Evolutionary conservation across 495 filamentous ascomycete genomes (phyloP).

Genomic region (Letharia columbiana): DNA sequence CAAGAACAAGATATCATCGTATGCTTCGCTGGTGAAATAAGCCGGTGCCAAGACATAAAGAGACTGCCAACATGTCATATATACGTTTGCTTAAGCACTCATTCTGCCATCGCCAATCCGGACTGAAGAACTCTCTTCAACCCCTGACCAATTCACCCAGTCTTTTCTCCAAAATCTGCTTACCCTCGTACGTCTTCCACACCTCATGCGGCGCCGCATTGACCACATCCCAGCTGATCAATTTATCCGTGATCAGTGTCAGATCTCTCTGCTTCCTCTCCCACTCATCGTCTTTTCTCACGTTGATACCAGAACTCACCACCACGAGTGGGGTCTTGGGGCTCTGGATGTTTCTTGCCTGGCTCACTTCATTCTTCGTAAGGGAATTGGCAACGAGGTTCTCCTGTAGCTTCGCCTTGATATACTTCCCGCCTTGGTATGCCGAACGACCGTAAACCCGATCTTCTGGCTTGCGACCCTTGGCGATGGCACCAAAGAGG

Average conservation of each 20-base stretch:
- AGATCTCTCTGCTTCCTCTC: slow-evolving; percentile 71
- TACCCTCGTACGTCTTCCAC: slow-evolving; percentile 63
- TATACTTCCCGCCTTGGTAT: slow-evolving; percentile 68
- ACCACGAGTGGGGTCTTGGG: slow-evolving; percentile 63
- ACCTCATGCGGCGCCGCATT: slow-evolving; percentile 77
- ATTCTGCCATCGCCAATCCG: neutral
- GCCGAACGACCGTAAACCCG: slow-evolving; percentile 69
- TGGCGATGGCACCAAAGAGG: slow-evolving; percentile 65
- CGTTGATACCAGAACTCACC: slow-evolving; percentile 69
- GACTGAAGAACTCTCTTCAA: neutral
- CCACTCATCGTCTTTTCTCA: slow-evolving; percentile 56
- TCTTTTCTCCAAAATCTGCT: slow-evolving; percentile 60
- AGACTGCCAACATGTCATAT: slow-evolving; percentile 3
- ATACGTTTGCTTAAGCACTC: neutral
- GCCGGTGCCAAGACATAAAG: neutral
- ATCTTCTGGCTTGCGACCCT: slow-evolving; percentile 70
- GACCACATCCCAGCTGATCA: slow-evolving; percentile 81
- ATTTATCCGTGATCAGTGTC: slow-evolving; percentile 63
- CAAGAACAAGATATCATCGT: neutral
- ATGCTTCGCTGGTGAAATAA: neutral
- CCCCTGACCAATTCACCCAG: slow-evolving; percentile 48
- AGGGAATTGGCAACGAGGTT: slow-evolving; percentile 76
- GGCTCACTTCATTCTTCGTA: slow-evolving; percentile 69
- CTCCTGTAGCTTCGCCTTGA: slow-evolving; percentile 89
- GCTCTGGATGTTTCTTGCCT: slow-evolving; percentile 67